Conservation (phyloP, 1,284 basidiomycete genomes). For the Trametes versicolor region DNA sequence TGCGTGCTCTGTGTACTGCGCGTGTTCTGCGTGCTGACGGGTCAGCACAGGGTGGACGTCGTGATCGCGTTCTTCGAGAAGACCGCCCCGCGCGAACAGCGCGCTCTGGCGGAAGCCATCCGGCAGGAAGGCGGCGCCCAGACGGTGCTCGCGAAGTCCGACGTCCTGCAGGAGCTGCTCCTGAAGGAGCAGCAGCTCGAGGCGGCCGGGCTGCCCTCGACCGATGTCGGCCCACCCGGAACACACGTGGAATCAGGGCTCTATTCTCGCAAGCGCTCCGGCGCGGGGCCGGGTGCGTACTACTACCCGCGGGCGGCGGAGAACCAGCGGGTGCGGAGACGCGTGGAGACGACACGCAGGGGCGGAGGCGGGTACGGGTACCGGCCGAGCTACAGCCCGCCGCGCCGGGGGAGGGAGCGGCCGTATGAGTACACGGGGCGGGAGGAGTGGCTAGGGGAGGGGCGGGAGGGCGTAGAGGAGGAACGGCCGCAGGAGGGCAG, state of each 20-base stretch:
- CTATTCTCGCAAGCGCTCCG: not conserved
- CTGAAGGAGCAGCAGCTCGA: slow-evolving; percentile 4
- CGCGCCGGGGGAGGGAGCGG: not conserved
- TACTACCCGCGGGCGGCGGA: slow-evolving; percentile 24
- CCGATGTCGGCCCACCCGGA: not conserved
- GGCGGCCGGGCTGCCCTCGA: not conserved
- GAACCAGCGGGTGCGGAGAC: slow-evolving; percentile 6
- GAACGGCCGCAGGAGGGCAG: not conserved
- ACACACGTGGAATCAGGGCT: not conserved
- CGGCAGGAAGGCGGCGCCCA: slow-evolving; percentile 33
- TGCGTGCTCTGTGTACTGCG: slow-evolving; percentile 7
- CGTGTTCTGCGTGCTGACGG: not conserved
- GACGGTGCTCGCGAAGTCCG: slow-evolving; percentile 27
- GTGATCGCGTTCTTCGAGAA: slow-evolving; percentile 32
- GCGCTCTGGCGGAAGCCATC: slow-evolving; percentile 25
- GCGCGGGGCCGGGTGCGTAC: not conserved
- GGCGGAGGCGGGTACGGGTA: not conserved
- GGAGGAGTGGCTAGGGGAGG: not conserved
- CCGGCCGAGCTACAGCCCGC: not conserved
- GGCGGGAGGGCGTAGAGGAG: not conserved
- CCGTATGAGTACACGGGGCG: not conserved
- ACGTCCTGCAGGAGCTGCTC: slow-evolving; percentile 29
- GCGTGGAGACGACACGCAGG: not conserved
- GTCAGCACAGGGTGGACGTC: slow-evolving; percentile 20
- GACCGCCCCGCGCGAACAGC: slow-evolving; percentile 27